These are phyloP conservation scores for Mollisiaceae sp. DNA, from an alignment of 2,329 filamentous ascomycete genomes.

Conservation along the genomic window DNA sequence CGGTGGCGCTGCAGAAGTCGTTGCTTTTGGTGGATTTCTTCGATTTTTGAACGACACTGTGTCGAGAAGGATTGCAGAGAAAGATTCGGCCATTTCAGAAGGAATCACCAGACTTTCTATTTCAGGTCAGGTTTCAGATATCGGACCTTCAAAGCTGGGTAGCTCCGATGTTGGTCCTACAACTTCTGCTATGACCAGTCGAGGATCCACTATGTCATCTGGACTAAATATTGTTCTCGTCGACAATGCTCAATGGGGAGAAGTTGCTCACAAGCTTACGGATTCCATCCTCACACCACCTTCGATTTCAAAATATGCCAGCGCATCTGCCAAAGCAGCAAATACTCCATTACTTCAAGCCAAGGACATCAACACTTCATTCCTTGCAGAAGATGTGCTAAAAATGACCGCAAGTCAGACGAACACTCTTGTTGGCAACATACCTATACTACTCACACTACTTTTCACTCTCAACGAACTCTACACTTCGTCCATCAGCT, in stretches of 20 bases:
- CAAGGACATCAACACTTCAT: conserved; percentile 47
- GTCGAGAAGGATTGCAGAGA: conserved; percentile 17
- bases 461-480: conserved; percentile 97
- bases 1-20: conserved; percentile 66
- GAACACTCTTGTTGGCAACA: conserved; percentile 32
- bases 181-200: not conserved
- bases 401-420: conserved; percentile 46
- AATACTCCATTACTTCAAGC: conserved; percentile 52
- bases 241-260: conserved; percentile 81
- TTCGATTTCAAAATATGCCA: conserved; percentile 58
- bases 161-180: not conserved
- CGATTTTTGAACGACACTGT: conserved; percentile 43
- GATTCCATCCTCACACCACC: conserved; percentile 58
- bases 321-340: conserved; percentile 50
- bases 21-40: conserved; percentile 62
- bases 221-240: conserved; percentile 63
- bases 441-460: conserved; percentile 71
- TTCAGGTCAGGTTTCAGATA: conserved; percentile 5
- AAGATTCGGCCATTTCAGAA: conserved; percentile 15
- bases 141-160: not conserved
- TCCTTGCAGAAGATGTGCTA: conserved; percentile 57
- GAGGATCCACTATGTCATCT: not conserved
- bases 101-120: conserved; percentile 23
- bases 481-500: conserved; percentile 74
- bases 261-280: conserved; percentile 64